A percentile compares a stretch with the other conserved stretches of the same genome.
Conservation (phyloP, 1,139 yeast species). For the Protomyces inundatus region DNA sequence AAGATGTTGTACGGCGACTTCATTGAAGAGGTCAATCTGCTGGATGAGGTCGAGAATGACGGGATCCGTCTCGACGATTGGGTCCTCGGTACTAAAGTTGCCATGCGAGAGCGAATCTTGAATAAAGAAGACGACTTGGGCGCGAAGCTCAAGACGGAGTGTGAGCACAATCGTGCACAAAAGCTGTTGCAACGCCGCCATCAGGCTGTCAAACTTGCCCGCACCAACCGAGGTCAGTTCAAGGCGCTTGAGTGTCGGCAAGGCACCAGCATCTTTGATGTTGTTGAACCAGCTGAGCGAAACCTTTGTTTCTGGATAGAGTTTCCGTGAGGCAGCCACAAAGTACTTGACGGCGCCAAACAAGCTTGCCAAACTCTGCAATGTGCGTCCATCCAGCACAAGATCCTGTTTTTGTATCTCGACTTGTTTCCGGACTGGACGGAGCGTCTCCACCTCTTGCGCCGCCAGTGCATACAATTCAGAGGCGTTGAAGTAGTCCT, state of each 20-base stretch:
- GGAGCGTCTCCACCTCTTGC: not conserved
- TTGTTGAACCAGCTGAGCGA: not conserved
- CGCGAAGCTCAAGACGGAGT: constrained; percentile 25
- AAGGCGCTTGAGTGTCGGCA: not conserved
- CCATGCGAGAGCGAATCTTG: constrained; percentile 15
- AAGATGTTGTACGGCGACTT: constrained; percentile 1
- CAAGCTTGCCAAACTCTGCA: not conserved
- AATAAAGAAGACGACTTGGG: constrained; percentile 23
- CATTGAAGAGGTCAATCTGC: constrained; percentile 4
- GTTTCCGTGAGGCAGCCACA: not conserved
- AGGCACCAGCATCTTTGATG: not conserved
- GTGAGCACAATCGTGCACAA: constrained; percentile 6
- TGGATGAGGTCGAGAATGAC: constrained; percentile 19
- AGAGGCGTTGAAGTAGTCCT: not conserved
- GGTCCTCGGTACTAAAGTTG: constrained; percentile 21
- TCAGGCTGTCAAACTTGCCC: constrained; percentile 11
- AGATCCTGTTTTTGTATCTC: not conserved
- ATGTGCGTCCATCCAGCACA: not conserved
- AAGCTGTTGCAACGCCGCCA: constrained; percentile 10
- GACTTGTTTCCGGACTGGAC: not conserved
- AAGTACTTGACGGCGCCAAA: constrained; percentile 3
- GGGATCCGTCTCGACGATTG: constrained; percentile 20
- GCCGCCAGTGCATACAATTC: not conserved
- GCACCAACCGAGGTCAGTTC: not conserved
- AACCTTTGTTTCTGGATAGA: not conserved